Percentiles rank a stretch among this genome's conserved stretches.
These are phyloP conservation scores for Globisporangium splendens DNA, from an alignment of 352 stramenopile species.

Conservation along the genomic window DNA sequence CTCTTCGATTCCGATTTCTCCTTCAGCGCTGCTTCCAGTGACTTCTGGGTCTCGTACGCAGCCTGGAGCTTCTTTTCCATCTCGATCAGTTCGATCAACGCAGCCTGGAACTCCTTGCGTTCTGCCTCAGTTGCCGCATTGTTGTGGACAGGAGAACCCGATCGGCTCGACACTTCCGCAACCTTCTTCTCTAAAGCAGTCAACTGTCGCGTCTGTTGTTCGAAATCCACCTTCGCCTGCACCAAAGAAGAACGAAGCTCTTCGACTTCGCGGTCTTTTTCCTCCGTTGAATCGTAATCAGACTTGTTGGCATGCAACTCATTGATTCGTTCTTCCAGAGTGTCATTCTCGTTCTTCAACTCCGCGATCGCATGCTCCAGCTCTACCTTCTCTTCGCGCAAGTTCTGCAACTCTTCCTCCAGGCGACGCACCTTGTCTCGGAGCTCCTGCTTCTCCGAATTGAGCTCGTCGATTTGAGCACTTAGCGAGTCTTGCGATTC, in stretches of 20 bases:
- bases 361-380: conserved; percentile 39
- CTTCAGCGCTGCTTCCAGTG: conserved; percentile 43
- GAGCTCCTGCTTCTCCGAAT: conserved; percentile 15
- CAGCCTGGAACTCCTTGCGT: conserved; percentile 52
- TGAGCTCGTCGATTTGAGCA: conserved; percentile 12
- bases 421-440: conserved; percentile 12
- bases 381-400: conserved; percentile 35
- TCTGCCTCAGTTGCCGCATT: conserved; percentile 39
- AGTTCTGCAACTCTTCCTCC: conserved; percentile 26
- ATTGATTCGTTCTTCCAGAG: conserved; percentile 52
- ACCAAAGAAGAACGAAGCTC: conserved; percentile 55
- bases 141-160: conserved; percentile 17
- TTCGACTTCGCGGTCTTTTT: conserved; percentile 53
- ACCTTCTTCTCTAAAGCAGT: conserved; percentile 56
- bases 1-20: conserved; percentile 45
- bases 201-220: conserved; percentile 53
- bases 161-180: conserved; percentile 38
- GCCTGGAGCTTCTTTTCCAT: conserved; percentile 66
- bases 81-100: conserved; percentile 62
- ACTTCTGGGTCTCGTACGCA: conserved; percentile 56
- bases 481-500: conserved; percentile 11
- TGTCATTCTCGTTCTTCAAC: conserved; percentile 54
- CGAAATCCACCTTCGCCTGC: conserved; percentile 49
- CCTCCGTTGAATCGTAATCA: conserved; percentile 32
- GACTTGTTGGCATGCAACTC: conserved; percentile 38